These are phyloP conservation scores for Endocalyx cinctus DNA, from an alignment of 2,329 filamentous ascomycete genomes.

Conservation along the genomic window DNA sequence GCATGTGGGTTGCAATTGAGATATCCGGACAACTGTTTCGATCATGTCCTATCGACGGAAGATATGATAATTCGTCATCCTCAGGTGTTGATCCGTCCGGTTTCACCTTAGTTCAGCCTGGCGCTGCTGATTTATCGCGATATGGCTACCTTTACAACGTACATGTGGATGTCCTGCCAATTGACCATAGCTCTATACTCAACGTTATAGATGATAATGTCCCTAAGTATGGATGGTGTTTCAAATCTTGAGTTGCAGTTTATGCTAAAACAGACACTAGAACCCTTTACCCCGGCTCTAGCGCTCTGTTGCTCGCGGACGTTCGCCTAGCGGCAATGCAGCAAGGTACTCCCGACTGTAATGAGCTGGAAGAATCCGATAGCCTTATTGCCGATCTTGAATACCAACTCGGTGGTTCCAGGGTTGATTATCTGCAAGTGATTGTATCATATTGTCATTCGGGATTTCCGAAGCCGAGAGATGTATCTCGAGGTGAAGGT, in stretches of 20 bases:
- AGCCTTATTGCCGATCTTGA: slow-evolving; percentile 57
- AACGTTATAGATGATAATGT: slow-evolving; percentile 37
- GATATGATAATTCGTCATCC: slow-evolving; percentile 11
- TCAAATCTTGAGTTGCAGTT: too few species aligned
- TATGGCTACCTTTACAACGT: slow-evolving; percentile 48
- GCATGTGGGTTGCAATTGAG: slow-evolving; percentile 47
- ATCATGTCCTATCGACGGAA: slow-evolving; percentile 10
- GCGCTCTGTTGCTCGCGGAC: slow-evolving; percentile 44
- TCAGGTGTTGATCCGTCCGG: too few species aligned
- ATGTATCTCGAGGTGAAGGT: slow-evolving; percentile 21
- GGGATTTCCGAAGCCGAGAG: slow-evolving; percentile 39
- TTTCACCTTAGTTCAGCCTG: too few species aligned
- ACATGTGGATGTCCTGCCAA: slow-evolving; percentile 40
- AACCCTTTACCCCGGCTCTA: slow-evolving; percentile 38
- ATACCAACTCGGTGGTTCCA: slow-evolving; percentile 45
- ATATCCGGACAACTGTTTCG: slow-evolving; percentile 36
- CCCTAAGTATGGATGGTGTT: background rate
- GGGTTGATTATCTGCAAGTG: slow-evolving; percentile 47
- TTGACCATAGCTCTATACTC: slow-evolving; percentile 34
- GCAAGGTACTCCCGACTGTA: slow-evolving; percentile 19
- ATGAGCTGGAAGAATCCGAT: slow-evolving; percentile 39
- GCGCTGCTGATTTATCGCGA: slow-evolving; percentile 17
- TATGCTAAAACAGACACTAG: too few species aligned
- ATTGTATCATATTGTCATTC: slow-evolving; percentile 53
- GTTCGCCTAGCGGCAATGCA: slow-evolving; percentile 30